A percentile compares a stretch with the other conserved stretches of the same genome.
Conservation (phyloP, 1,139 yeast genomes). For the Pichia sp. region DNA sequence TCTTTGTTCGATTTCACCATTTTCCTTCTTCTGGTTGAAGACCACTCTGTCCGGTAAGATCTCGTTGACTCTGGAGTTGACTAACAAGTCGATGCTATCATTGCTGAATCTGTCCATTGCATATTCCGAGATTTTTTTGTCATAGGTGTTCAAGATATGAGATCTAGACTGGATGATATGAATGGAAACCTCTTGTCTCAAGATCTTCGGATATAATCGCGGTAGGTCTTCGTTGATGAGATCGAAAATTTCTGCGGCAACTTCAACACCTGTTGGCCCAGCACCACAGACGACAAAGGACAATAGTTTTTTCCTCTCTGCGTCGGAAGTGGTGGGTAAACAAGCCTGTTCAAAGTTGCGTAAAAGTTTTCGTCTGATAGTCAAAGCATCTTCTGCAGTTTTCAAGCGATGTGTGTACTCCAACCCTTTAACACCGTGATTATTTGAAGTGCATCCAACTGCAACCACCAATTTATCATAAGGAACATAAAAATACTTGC, state of each 20-base stretch:
- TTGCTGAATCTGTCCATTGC: conserved; percentile 56
- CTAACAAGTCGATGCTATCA: conserved; percentile 54
- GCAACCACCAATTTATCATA: conserved; percentile 61
- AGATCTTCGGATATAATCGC: conserved; percentile 48
- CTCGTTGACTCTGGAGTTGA: conserved; percentile 55
- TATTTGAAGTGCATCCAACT: conserved; percentile 60
- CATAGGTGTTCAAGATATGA: conserved; percentile 60
- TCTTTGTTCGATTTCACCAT: conserved; percentile 35
- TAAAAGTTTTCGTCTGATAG: conserved; percentile 49
- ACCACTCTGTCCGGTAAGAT: conserved; percentile 50
- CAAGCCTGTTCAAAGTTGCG: conserved; percentile 54
- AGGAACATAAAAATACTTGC: conserved; percentile 53
- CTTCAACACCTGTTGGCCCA: conserved; percentile 68
- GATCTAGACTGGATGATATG: conserved; percentile 63
- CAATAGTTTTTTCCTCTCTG: conserved; percentile 51
- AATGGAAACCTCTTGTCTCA: conserved; percentile 56
- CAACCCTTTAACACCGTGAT: conserved; percentile 63
- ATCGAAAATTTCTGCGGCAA: conserved; percentile 62
- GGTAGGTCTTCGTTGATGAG: conserved; percentile 55
- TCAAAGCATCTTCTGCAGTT: conserved; percentile 62
- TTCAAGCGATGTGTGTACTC: conserved; percentile 54
- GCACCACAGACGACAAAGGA: conserved; percentile 68
- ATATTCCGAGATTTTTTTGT: conserved; percentile 53
- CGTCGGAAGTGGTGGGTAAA: conserved; percentile 55
- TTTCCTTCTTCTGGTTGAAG: conserved; percentile 41